Evolutionary conservation across 352 stramenopile genomes (phyloP).

Genomic region (Phytophthora nicotianae): DNA sequence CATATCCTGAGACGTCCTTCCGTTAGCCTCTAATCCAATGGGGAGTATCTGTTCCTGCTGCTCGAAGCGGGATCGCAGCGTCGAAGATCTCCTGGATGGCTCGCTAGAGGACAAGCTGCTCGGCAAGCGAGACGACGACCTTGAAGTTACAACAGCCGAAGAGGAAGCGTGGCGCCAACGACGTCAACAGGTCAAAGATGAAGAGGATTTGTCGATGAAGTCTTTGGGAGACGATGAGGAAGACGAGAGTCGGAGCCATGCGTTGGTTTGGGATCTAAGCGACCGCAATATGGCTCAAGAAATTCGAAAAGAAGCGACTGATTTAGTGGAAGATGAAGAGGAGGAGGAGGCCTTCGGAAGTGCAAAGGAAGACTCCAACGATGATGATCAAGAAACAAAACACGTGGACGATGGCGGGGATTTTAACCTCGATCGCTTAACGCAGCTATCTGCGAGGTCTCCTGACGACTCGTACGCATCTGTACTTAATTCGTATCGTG

Average conservation of each 20-base stretch:
- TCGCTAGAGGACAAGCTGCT: slow-evolving; percentile 65
- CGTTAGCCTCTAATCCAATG: slow-evolving; percentile 22
- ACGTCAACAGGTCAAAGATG: slow-evolving; percentile 31
- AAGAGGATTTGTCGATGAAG: slow-evolving; percentile 29
- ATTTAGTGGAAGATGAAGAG: slow-evolving; percentile 36
- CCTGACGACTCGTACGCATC: slow-evolving; percentile 43
- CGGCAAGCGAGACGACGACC: slow-evolving; percentile 31
- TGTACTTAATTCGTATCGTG: slow-evolving; percentile 10
- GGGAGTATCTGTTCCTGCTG: slow-evolving; percentile 43
- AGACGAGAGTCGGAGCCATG: not conserved
- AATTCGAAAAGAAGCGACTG: slow-evolving; percentile 19
- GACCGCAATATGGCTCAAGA: slow-evolving; percentile 25
- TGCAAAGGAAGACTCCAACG: slow-evolving; percentile 29
- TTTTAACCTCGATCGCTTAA: slow-evolving; percentile 16
- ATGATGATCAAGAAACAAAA: slow-evolving; percentile 29
- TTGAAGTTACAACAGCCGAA: slow-evolving; percentile 30
- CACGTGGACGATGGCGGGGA: slow-evolving; percentile 3
- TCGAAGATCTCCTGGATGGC: slow-evolving; percentile 43
- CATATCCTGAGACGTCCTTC: slow-evolving; percentile 6
- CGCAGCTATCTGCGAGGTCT: slow-evolving; percentile 25
- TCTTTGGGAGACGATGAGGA: slow-evolving; percentile 14
- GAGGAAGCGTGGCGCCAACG: slow-evolving; percentile 39
- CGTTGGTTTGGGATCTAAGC: slow-evolving; percentile 30
- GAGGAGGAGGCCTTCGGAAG: slow-evolving; percentile 37
- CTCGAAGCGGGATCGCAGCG: slow-evolving; percentile 43